Evolutionary conservation across 75 land plant genomes (phyloP), one percentile per base, ranked within the genome.

Genomic region (Pinus albicaulis): DNA sequence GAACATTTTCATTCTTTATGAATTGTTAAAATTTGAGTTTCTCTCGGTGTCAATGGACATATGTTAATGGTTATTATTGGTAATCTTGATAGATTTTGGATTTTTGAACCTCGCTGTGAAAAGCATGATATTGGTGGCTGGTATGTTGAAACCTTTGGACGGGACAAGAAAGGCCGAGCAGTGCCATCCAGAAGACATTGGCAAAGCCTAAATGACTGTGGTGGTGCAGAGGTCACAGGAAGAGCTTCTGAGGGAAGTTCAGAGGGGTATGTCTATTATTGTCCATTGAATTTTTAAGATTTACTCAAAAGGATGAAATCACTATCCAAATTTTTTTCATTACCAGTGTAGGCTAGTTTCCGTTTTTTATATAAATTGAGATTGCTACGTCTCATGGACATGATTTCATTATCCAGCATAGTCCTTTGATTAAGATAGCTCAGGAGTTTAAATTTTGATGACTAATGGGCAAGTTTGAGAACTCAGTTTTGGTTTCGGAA

Each of bases 71-170:
- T 13, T 71, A 57, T 41, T 77, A 71, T 23, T 17, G 8, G 8
- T 57, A 8, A 69, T 55, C 74, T 5, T 53, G 17, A 55, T 78
- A 94, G 97, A 74, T 94, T 82, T 75, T 95, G 98, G 98, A 77
- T 95, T 44, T 95, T 95, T 81, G 92, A 89, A 73, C 98, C 98
- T 52, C 87, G 96, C 26, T 91, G 89, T 80, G 77, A 79, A 6
- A 88, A 83, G 79, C 96, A 93, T 86, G 90, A 95, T 63, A 81
- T 93, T 59, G 98, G 98, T 62, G 98, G 98, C 58, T 95, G 98
- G 98, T 95, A 95, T 77, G 73, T 95, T 73, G 98, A 95, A 81
- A 95, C 96, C 25, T 91, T 83, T 82, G 91, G 89, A n/a, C 79
- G 55, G 76, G 86, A 88, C 76, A 86, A 78, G 63, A 86, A 86